Evolutionary conservation across 352 stramenopile genomes (phyloP), one percentile per base, ranked within the genome.

Genomic region (Globisporangium viniferum): DNA sequence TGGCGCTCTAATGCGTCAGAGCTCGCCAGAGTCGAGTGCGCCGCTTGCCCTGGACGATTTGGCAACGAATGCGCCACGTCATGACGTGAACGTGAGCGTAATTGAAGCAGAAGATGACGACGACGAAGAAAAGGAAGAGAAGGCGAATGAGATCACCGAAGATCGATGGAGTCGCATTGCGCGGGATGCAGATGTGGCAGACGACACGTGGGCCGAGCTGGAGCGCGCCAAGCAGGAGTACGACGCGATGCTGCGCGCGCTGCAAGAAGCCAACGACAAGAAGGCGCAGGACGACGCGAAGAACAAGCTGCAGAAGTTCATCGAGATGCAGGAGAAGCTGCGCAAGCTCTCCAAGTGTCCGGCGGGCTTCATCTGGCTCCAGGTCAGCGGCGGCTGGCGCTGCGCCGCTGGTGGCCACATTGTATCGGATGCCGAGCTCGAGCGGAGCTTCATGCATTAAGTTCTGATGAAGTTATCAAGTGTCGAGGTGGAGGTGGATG

Each of bases 361-460:
- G 3, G 68, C 66, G 10, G 89, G 88, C 0, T 97, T 73, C 39
- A 64, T 80, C 3, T 97, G 91, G 89, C 73, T 74, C 29, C 80
- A 91, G 33, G 62, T 70, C 5, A 77, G 78, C 3, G 59, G 61
- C 10, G 88, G 88, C 5, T 97, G 88, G 89, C 81, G 91, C 5
- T 97, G 91, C 55, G 74, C 49, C n/a, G 91, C 77, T 31, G 91
- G 91, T 12, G 81, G 72, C 15, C 89, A 97, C 68, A 90, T 78
- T 39, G 86, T 94, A 5, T 91, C 81, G 49, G 78, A 94, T 62
- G 81, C 72, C 1, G 73, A 89, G 62, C 71, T 94, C 0, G 75
- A 91, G 59, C 72, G 69, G 10, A 76, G 79, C 27, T 94, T 90
- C 46, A 91, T 73, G 24, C 29, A 74, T 12, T 89, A 6, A 51